Evolutionary conservation across 768 basidiomycete genomes (phyloP), one percentile per base, ranked within the genome.

Genomic region (Xerocomellus amylosporus): DNA sequence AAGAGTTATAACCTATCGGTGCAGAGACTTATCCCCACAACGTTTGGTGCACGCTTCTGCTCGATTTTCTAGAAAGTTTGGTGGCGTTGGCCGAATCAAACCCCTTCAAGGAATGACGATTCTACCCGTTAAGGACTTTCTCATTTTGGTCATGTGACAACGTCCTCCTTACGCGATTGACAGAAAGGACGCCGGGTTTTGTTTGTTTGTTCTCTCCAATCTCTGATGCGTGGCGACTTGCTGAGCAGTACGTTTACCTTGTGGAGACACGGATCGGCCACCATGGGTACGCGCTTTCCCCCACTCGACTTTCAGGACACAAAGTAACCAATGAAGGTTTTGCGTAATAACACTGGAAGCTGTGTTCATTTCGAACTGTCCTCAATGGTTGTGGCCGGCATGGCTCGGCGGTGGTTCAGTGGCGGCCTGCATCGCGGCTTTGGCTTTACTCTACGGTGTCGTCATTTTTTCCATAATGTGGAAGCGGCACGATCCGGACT

Each of bases 401-500:
- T 38, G 28, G 37, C 56, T 43, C 53, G 47, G 33, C 39, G 45
- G 42, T 45, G 26, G 51, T 9, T 49, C 36, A n/a, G 15, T 37
- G 36, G n/a, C 8, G 6, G 38, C n/a, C n/a, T 5, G 8, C 4
- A 10, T 19, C 39, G 10, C 15, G n/a, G 8, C 15, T 22, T 37
- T 48, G 14, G 17, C 38, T 37, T 37, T 42, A 24, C 52, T 47
- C n/a, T n/a, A 44, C n/a, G 33, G 51, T 64, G 47, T 61, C 62
- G 64, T 66, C 57, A 66, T 44, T 12, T 36, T 45, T 61, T 54
- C 54, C 56, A 55, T 47, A 54, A 54, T 38, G 20, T 26, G 26
- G 48, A 34, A 50, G 47, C n/a, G n/a, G 42, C 20, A 45, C 50
- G 22, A 31, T 49, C 50, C 37, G 20, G 17, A 12, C 31, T 46